Evolutionary conservation across 116 monocot genomes (phyloP).

Genomic region (Posidonia oceanica): DNA sequence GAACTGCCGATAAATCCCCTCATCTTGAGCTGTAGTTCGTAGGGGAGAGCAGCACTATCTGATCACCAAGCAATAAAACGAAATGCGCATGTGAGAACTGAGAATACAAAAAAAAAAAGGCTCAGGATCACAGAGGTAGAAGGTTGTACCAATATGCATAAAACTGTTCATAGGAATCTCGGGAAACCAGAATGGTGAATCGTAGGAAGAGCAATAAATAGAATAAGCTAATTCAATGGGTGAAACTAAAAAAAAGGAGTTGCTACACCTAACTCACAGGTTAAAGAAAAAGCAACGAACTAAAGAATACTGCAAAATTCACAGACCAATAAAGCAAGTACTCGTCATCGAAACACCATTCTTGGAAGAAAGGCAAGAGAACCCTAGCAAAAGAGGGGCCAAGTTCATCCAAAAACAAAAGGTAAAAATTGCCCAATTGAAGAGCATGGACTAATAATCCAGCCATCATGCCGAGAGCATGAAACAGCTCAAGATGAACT

Average conservation of each 20-base stretch:
- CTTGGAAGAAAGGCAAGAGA: too few species aligned
- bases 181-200: not conserved
- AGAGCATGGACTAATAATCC: too few species aligned
- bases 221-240: not conserved
- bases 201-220: not conserved
- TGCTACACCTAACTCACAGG: not conserved
- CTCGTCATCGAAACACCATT: not conserved
- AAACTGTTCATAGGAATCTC: not conserved
- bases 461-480: not conserved
- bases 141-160: not conserved
- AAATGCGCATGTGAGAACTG: not conserved
- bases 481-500: not conserved
- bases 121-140: not conserved
- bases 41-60: not conserved
- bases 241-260: not conserved
- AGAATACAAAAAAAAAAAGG: not conserved
- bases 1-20: conserved; percentile 12
- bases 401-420: too few species aligned
- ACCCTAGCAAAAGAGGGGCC: too few species aligned
- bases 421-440: too few species aligned
- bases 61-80: not conserved
- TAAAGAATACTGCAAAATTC: not conserved
- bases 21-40: conserved; percentile 6
- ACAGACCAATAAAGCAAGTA: not conserved
- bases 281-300: not conserved